A percentile compares a stretch with the other conserved stretches of the same genome.
Conservation (phyloP, 768 basidiomycete genomes). For the Pleurotus ostreatus region DNA sequence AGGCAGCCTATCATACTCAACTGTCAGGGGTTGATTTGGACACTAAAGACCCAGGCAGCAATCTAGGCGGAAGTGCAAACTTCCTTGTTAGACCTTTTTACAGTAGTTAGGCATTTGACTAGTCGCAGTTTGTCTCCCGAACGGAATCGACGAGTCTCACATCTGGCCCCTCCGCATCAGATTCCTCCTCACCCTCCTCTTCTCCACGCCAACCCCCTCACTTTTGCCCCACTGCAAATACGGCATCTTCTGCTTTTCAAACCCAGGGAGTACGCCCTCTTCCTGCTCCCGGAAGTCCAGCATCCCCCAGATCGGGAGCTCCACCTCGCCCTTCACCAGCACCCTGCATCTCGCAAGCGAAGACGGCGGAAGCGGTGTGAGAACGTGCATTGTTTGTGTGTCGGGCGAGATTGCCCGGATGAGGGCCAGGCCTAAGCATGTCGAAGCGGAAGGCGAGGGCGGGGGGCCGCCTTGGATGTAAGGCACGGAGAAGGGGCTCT, state of each 20-base stretch:
- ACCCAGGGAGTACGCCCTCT: conserved; percentile 36
- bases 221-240: conserved; percentile 76
- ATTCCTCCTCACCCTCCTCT: conserved; percentile 74
- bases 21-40: too few relatives aligned
- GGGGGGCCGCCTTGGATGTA: conserved; percentile 54
- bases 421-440: conserved; percentile 73
- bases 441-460: conserved; percentile 58
- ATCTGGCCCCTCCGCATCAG: conserved; percentile 80
- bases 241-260: conserved; percentile 58
- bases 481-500: conserved; percentile 25
- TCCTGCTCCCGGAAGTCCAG: conserved; percentile 56
- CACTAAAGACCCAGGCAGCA: too few relatives aligned
- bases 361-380: conserved; percentile 67
- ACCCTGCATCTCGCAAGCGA: conserved; percentile 40
- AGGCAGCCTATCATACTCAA: too few relatives aligned
- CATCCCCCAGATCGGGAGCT: conserved; percentile 85
- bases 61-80: too few relatives aligned
- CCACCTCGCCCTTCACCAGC: conserved; percentile 84
- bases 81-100: too few relatives aligned
- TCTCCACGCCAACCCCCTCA: conserved; percentile 69
- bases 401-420: conserved; percentile 52
- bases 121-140: too few relatives aligned
- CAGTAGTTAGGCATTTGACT: too few relatives aligned
- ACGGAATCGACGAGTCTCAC: conserved; percentile 22
- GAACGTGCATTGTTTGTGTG: conserved; percentile 57